A percentile compares a stretch with the other conserved stretches of the same genome.
phyloP scores from a whole-genome alignment of 2,329 filamentous ascomycete genomes.

The Cordyceps cicadae region DNA sequence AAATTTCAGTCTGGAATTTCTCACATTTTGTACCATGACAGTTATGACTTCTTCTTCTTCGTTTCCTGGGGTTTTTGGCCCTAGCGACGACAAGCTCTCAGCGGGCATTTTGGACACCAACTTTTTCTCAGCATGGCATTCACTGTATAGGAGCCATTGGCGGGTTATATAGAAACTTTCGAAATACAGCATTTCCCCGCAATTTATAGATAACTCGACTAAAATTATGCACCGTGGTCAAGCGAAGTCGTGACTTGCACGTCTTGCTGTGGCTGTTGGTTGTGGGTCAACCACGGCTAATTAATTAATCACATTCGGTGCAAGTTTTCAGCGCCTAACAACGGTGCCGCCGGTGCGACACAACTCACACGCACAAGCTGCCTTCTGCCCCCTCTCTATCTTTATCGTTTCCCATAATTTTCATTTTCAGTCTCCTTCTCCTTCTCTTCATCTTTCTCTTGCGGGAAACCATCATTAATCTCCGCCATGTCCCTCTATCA shows the following conservation, averaged over 20 bases:
- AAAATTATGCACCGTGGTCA: neutral
- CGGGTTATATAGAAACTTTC: constrained; percentile 1
- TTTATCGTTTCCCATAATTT: neutral
- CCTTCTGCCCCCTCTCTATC: no score
- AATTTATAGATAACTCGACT: neutral
- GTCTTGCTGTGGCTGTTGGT: constrained; percentile 14
- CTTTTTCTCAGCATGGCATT: constrained; percentile 6
- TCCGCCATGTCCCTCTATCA: constrained; percentile 82
- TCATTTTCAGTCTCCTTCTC: neutral
- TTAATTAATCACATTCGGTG: neutral
- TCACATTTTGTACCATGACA: constrained; percentile 2
- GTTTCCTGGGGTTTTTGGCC: neutral
- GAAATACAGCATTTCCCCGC: constrained; percentile 1
- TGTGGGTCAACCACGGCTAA: constrained; percentile 12
- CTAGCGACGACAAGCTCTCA: neutral
- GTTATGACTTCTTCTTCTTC: constrained; percentile 10
- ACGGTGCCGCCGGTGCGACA: neutral
- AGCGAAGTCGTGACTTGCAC: constrained; percentile 14
- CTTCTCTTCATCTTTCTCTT: neutral
- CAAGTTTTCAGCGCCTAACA: constrained; percentile 2
- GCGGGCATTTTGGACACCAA: constrained; percentile 10
- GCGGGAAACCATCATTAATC: neutral
- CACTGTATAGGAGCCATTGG: neutral
- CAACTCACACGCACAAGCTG: neutral
- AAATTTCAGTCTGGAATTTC: neutral